Base-by-base conservation (phyloP, 257 asterid genomes). In the Gentiana macrophylla region DNA sequence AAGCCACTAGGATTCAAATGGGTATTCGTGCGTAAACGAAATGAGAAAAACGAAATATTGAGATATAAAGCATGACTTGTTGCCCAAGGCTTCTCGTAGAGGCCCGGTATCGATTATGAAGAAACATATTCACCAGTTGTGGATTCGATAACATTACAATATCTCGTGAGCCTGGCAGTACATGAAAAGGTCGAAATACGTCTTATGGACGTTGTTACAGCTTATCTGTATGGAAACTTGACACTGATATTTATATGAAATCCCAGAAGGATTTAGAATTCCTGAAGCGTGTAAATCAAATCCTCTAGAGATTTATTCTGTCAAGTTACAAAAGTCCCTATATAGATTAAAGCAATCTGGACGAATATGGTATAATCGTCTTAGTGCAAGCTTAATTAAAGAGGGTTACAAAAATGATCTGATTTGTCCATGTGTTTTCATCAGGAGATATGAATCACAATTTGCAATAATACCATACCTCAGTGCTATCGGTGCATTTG, bases 201-300 rank as follows among this genome's bases (percentile, higher is more conserved):
- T 32, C 7, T 52, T 4, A 24, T 52, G n/a, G 56, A 32, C 37
- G 37, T 52, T n/a, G 12, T 52, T 4, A 52, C 37, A 24, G 38
- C 38, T 24, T 52, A 32, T 51, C 32, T 52, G 6, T 52, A 32
- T 32, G 36, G 34, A 1, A 52, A 6, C 8, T 32, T 24, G 38
- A 32, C 1, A 32, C 6, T 52, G 38, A 52, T 33, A 52, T 52
- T 8, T 52, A 32, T 8, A 52, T 52, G 38, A 52, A 52, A 52
- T 52, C 37, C 15, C 57, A 32, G 57, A 53, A 35, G 24, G 15
- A 53, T 53, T 53, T 53, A 8, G 15, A 13, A 53, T 53, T 7
- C 58, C 36, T 54, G 46, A 54, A 54, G 33, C 58, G 35, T 54
- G 46, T 54, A 10, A 12, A 54, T 54, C 38, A 52, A 52, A 52